Evolutionary conservation across 495 filamentous ascomycete genomes (phyloP), one percentile per base, ranked within the genome.

Genomic region (Barbatosphaeria neglecta): DNA sequence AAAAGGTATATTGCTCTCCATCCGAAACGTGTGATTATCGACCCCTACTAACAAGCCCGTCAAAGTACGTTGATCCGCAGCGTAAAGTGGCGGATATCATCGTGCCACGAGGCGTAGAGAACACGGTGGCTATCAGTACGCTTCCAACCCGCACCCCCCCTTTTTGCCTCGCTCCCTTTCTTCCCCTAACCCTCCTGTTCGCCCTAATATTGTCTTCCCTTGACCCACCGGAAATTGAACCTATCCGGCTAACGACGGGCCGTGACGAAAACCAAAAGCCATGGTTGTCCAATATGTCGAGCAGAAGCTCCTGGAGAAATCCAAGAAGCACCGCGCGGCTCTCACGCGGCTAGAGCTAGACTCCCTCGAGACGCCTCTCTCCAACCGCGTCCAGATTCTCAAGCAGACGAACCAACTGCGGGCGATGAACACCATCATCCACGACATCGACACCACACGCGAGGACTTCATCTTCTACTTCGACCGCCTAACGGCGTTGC

Each of bases 381-480:
- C 86, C 0, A 52, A 75, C 0, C 86, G 84, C 52, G 81, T 92
- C 25, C 60, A 82, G 4, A 56, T 90, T 15, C 69, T 96, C 47
- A 65, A 79, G 19, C 72, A 85, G 48, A 92, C 82, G 0, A 73
- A 78, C 5, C 90, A 98, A 60, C 68, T 96, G 35, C 64, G 74
- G 24, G 90, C 78, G 18, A 94, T 98, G 78, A 90, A 84, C 62
- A 95, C 90, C 0, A 83, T 96, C 43, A 77, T 98, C 23, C 86
- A 90, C 55, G 74, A 87, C 56, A 85, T 84, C 19, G 74, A 83
- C 37, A 90, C 84, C 1, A 66, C 80, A 10, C 77, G 83, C 35
- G 92, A 94, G 51, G 89, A 96, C 50, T 97, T 95, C 58, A 87
- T 94, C 45, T 97, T 96, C 63, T 95, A 95, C 62, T 95, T 96